Evolutionary conservation across 2,329 filamentous ascomycete species (phyloP).

Genomic region (Lachnellula arida): DNA sequence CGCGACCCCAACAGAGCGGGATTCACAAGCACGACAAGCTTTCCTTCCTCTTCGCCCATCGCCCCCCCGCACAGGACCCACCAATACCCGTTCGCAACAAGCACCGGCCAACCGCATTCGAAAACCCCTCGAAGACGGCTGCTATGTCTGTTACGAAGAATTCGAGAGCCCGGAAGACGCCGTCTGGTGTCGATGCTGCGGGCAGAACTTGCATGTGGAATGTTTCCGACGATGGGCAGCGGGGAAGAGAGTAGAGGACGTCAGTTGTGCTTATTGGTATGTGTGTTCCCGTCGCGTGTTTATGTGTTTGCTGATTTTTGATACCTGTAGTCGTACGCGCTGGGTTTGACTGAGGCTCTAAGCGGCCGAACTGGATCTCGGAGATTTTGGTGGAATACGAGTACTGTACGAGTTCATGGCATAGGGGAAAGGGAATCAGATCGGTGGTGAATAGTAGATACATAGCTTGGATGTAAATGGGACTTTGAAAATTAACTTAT

Average conservation of each 20-base stretch:
- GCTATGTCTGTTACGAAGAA: background rate
- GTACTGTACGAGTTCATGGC: background rate
- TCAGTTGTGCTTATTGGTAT: background rate
- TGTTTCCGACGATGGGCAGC: background rate
- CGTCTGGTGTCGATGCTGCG: background rate
- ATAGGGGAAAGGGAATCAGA: no score
- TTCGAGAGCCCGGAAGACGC: background rate
- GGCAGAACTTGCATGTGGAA: background rate
- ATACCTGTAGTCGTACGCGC: background rate
- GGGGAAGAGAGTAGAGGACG: background rate
- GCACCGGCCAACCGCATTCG: background rate
- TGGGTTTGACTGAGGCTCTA: background rate
- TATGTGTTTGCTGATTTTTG: background rate
- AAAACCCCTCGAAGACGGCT: background rate
- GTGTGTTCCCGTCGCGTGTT: background rate
- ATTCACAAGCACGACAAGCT: fast-evolving
- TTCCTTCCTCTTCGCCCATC: no score
- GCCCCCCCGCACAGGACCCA: no score
- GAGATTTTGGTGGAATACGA: background rate
- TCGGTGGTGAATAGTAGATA: no score
- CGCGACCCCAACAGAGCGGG: no score
- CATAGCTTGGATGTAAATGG: background rate
- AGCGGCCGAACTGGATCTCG: background rate
- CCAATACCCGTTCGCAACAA: background rate
- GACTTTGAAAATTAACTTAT: background rate